Percentiles rank a stretch among this genome's conserved stretches.
These are phyloP conservation scores for Endothia cerciana DNA, from an alignment of 2,329 filamentous ascomycete genomes.

Conservation along the genomic window DNA sequence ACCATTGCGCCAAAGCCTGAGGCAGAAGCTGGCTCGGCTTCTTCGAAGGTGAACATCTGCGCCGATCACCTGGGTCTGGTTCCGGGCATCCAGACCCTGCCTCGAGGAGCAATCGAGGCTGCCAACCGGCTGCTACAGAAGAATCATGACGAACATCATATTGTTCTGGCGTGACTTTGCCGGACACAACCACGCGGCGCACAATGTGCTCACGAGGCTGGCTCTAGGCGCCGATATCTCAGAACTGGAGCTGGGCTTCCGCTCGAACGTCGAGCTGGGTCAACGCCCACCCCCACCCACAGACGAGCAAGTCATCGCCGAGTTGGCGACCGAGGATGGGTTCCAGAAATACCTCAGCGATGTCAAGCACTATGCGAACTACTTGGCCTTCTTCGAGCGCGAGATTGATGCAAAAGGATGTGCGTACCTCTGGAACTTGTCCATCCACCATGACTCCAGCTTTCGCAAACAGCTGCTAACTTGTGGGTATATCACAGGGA, in stretches of 20 bases:
- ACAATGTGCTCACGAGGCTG: slow-evolving; percentile 76
- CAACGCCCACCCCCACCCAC: slow-evolving; percentile 9
- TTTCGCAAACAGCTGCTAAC: no score
- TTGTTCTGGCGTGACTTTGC: slow-evolving; percentile 15
- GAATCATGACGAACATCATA: slow-evolving; percentile 19
- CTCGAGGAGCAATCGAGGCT: not conserved
- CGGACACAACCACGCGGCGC: slow-evolving; percentile 55
- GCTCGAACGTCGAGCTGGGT: not conserved
- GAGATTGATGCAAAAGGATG: slow-evolving; percentile 57
- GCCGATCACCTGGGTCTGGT: slow-evolving; percentile 1
- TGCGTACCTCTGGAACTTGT: no score
- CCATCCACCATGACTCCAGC: no score
- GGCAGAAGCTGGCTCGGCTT: not conserved
- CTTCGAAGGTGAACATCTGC: slow-evolving; percentile 7
- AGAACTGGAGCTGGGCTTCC: slow-evolving; percentile 6
- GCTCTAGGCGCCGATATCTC: slow-evolving; percentile 65
- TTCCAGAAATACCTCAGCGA: slow-evolving; percentile 4
- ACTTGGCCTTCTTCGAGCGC: slow-evolving; percentile 63
- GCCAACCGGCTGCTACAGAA: slow-evolving; percentile 15
- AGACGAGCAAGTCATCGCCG: not conserved
- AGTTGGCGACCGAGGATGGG: slow-evolving; percentile 1
- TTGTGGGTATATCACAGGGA: slow-evolving; percentile 39
- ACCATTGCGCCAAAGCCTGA: not conserved
- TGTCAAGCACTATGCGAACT: slow-evolving; percentile 56
- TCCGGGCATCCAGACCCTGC: slow-evolving; percentile 4